A percentile compares a stretch with the other conserved stretches of the same genome.
These are phyloP conservation scores for Colletotrichum melonis DNA, from an alignment of 2,329 filamentous ascomycete species.

Conservation along the genomic window DNA sequence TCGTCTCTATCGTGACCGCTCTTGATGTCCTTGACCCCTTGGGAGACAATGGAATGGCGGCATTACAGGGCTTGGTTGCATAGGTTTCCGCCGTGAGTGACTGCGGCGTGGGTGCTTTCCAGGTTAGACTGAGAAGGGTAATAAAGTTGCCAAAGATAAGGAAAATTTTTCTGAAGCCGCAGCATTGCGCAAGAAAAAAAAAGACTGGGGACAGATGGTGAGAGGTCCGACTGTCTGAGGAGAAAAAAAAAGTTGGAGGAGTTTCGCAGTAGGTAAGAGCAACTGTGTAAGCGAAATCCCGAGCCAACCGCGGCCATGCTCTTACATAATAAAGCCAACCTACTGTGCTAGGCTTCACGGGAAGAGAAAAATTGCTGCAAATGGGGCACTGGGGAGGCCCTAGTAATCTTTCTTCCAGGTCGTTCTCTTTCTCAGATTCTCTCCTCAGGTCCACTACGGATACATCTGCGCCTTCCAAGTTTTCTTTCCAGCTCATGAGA, in stretches of 20 bases:
- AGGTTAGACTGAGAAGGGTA: not conserved
- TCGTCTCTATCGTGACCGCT: not conserved
- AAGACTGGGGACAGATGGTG: constrained; percentile 28
- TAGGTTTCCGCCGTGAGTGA: not conserved
- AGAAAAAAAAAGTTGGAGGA: not conserved
- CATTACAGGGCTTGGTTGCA: not conserved
- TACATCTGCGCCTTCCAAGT: not conserved
- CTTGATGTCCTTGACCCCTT: not conserved
- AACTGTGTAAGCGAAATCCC: constrained; percentile 20
- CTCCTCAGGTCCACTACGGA: not conserved
- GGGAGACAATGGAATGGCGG: not conserved
- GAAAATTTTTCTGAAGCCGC: constrained; percentile 35
- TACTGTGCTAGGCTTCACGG: not conserved
- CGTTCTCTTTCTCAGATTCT: too few species aligned
- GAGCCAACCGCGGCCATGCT: constrained; percentile 35
- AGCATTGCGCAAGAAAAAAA: constrained; percentile 12
- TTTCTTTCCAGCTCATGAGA: not conserved
- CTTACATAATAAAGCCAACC: constrained; percentile 35
- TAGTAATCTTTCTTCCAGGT: not conserved
- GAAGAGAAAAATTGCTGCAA: not conserved
- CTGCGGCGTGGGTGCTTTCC: not conserved
- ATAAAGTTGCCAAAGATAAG: constrained; percentile 35
- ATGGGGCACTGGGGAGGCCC: constrained; percentile 13
- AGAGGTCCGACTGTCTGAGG: constrained; percentile 6
- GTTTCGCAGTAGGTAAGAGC: constrained; percentile 31